Conservation (phyloP, 805 yeast genomes). For the Metschnikowia hibisci region DNA sequence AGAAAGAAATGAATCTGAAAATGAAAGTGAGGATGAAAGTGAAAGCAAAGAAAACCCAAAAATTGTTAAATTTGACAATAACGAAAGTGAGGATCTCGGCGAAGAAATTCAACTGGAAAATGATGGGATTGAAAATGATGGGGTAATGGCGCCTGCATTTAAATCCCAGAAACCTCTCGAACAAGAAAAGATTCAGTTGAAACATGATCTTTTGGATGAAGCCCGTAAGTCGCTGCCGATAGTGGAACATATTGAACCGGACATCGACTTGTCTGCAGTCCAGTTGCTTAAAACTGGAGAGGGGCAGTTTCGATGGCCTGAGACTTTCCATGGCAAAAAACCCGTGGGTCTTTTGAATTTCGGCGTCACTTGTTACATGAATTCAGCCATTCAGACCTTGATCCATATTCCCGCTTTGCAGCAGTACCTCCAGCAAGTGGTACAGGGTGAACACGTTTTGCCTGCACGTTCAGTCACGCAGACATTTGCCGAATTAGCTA, state of each 20-base stretch:
- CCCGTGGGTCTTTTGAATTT: conserved; percentile 77
- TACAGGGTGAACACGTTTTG: conserved; percentile 48
- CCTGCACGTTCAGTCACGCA: conserved; percentile 58
- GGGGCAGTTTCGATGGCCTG: conserved; percentile 46
- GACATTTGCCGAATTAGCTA: conserved; percentile 63
- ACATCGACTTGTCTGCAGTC: background rate
- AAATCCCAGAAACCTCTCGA: background rate
- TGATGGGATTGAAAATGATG: background rate
- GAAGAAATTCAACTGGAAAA: conserved; percentile 16
- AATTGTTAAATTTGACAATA: background rate
- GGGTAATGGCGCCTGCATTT: conserved; percentile 2
- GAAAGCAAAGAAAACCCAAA: background rate
- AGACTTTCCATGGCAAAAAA: conserved; percentile 45
- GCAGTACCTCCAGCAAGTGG: conserved; percentile 71
- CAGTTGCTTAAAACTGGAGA: background rate
- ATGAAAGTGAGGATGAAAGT: background rate
- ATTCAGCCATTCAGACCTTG: conserved; percentile 89
- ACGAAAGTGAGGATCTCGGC: conserved; percentile 9
- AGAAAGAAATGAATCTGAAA: conserved; percentile 11
- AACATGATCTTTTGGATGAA: conserved; percentile 15
- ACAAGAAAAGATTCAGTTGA: conserved; percentile 13
- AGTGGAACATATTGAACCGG: conserved; percentile 33
- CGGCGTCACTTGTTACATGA: conserved; percentile 96
- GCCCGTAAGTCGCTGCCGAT: conserved; percentile 14
- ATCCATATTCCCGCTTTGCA: conserved; percentile 88